A percentile compares a stretch with the other conserved stretches of the same genome.
Evolutionary conservation across 805 yeast species (phyloP).

Genomic region (Lachancea thermotolerans): DNA sequence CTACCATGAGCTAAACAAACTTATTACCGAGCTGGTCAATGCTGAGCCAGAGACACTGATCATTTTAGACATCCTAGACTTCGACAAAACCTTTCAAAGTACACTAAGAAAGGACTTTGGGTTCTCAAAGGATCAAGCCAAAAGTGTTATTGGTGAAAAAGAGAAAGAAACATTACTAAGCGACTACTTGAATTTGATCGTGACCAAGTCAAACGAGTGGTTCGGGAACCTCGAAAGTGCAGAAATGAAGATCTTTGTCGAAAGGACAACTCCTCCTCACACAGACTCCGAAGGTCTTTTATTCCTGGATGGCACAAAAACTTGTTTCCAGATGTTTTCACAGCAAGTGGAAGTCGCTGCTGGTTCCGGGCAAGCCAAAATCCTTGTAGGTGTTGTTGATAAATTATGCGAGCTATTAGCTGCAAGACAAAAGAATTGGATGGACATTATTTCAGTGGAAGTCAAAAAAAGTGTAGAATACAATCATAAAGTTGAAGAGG

Average conservation of each 20-base stretch:
- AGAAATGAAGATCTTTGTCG: conserved; percentile 57
- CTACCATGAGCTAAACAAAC: conserved; percentile 55
- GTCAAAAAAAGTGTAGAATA: conserved; percentile 35
- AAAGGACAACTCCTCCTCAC: conserved; percentile 69
- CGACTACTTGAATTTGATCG: conserved; percentile 70
- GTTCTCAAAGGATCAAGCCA: conserved; percentile 38
- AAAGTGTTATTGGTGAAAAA: conserved; percentile 61
- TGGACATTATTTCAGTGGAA: conserved; percentile 46
- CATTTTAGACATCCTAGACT: conserved; percentile 66
- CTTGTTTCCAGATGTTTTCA: conserved; percentile 74
- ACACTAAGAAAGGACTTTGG: conserved; percentile 47
- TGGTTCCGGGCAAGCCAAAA: conserved; percentile 73
- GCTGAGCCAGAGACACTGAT: conserved; percentile 75
- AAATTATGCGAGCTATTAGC: conserved; percentile 58
- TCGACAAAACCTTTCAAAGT: conserved; percentile 60
- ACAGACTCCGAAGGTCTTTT: conserved; percentile 54
- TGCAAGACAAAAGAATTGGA: conserved; percentile 60
- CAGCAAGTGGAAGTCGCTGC: conserved; percentile 88
- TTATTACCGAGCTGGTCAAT: conserved; percentile 58
- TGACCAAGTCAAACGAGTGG: conserved; percentile 80
- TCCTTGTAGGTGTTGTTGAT: conserved; percentile 69
- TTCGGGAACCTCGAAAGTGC: conserved; percentile 57
- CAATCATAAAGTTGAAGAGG: conserved; percentile 27
- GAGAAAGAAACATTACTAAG: conserved; percentile 65
- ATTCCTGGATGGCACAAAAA: conserved; percentile 71